phyloP scores from a whole-genome alignment of 768 basidiomycete species.

The Hericium alpestre region DNA sequence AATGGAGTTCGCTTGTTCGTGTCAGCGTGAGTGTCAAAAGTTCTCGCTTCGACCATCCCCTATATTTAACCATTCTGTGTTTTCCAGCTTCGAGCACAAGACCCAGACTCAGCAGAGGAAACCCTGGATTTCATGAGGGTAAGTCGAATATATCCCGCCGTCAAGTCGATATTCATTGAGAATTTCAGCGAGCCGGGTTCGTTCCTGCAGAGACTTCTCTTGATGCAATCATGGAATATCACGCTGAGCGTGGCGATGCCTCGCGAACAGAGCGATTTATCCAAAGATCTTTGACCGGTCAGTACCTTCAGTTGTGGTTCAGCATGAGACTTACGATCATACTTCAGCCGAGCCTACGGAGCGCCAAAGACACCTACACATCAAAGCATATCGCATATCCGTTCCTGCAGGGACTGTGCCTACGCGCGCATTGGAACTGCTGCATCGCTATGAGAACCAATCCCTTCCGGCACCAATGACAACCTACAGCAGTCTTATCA shows the following conservation, averaged over 20 bases:
- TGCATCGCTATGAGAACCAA: slow-evolving; percentile 64
- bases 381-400: slow-evolving; percentile 54
- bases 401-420: slow-evolving; percentile 41
- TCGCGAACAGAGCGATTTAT: slow-evolving; percentile 31
- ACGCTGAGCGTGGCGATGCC: slow-evolving; percentile 6
- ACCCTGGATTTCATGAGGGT: slow-evolving; percentile 47
- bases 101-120: slow-evolving; percentile 37
- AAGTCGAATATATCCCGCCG: slow-evolving; percentile 1
- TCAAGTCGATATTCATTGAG: not conserved
- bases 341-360: slow-evolving; percentile 31
- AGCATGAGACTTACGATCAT: slow-evolving; percentile 2
- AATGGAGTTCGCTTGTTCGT: slow-evolving; percentile 48
- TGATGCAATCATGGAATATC: slow-evolving; percentile 6
- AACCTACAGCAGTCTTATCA: slow-evolving; percentile 65
- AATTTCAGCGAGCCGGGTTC: slow-evolving; percentile 1
- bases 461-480: slow-evolving; percentile 56
- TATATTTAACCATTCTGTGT: not conserved
- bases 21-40: slow-evolving; percentile 29
- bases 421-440: slow-evolving; percentile 47
- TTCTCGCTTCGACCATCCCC: not conserved
- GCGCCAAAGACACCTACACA: slow-evolving; percentile 57
- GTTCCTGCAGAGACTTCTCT: slow-evolving; percentile 22
- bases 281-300: slow-evolving; percentile 33
- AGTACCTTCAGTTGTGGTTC: slow-evolving; percentile 5
- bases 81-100: slow-evolving; percentile 35